Conservation (phyloP, 148 eudicot species). For the Pouteria glomerata region DNA sequence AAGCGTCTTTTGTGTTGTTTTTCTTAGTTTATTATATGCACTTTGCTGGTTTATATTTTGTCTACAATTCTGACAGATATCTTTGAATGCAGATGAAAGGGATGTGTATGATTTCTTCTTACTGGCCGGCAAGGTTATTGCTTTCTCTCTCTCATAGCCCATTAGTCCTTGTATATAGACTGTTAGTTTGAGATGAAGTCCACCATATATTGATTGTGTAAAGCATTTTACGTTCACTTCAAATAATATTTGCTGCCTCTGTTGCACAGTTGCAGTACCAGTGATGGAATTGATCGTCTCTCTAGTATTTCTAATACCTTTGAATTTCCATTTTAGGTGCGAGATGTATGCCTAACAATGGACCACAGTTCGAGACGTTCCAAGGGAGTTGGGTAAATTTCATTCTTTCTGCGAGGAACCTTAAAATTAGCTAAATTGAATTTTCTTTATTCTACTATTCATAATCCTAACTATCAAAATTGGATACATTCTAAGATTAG, state of each 20-base stretch:
- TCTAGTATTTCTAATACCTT: conserved; percentile 1
- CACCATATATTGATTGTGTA: too few relatives aligned
- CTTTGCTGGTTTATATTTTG: background rate
- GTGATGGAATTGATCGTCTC: background rate
- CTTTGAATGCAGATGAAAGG: conserved; percentile 84
- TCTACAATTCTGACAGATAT: conserved; percentile 42
- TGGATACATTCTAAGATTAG: too few relatives aligned
- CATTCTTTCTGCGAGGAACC: too few relatives aligned
- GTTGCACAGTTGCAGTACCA: background rate
- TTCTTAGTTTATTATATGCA: conserved; percentile 4
- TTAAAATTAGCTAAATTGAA: too few relatives aligned
- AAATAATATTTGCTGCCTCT: too few relatives aligned
- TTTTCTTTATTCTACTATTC: too few relatives aligned
- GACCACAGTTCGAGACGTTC: conserved; percentile 83
- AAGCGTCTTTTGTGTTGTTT: too few relatives aligned
- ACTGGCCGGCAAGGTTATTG: conserved; percentile 73
- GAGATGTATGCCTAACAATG: conserved; percentile 89
- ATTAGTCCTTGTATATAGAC: too few relatives aligned
- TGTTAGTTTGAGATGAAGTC: too few relatives aligned
- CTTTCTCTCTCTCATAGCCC: background rate
- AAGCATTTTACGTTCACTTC: background rate
- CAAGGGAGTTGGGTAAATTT: conserved; percentile 80
- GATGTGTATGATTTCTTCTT: conserved; percentile 89
- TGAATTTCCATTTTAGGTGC: conserved; percentile 47
- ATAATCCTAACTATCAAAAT: too few relatives aligned